Base-by-base conservation (phyloP, 257 asterid genomes). In the Sherardia arvensis region DNA sequence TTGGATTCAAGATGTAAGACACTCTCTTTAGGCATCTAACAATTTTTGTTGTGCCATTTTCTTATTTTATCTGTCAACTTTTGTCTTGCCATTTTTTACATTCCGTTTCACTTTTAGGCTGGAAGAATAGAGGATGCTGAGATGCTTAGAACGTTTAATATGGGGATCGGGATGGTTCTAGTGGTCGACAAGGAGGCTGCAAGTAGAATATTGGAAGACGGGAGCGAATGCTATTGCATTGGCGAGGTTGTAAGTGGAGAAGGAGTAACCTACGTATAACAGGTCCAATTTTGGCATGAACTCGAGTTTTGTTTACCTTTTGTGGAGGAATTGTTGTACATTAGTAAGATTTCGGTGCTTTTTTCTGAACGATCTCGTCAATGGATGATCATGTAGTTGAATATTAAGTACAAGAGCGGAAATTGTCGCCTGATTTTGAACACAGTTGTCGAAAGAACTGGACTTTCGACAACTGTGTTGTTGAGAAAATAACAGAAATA, bases 101-200 rank as follows among this genome's bases (percentile, higher is more conserved):
- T 26, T 45, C 32, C 17, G 23, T 25, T 69, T 18, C 45, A 47
- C 62, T 51, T 21, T 79, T 32, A 92, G 99, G 94, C 86, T 3
- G 97, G 99, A 61, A 74, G 70, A 64, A 84, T 89, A 17, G 95
- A 89, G 49, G 96, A 85, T 15, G 79, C 63, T 8, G 97, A 92
- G 73, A 92, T 92, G 99, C 81, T 70, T 29, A 78, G 95, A 54
- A 92, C 99, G 15, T 92, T 89, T 51, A 92, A 92, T 73, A 89
- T 92, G 97, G 97, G 99, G 30, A 85, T 92, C 1, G 99, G 97
- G 32, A 92, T 92, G 95, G 97, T 92, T 55, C 80, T 92, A 8
- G 96, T 85, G 40, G 83, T 92, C 64, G 76, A 80, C 70, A 78
- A 79, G 66, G 95, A 82, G 67, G 79, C 88, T 1, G 94, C 95